Evolutionary conservation across 768 basidiomycete species (phyloP), one percentile per base, ranked within the genome.

Genomic region (Kwoniella heveanensis): DNA sequence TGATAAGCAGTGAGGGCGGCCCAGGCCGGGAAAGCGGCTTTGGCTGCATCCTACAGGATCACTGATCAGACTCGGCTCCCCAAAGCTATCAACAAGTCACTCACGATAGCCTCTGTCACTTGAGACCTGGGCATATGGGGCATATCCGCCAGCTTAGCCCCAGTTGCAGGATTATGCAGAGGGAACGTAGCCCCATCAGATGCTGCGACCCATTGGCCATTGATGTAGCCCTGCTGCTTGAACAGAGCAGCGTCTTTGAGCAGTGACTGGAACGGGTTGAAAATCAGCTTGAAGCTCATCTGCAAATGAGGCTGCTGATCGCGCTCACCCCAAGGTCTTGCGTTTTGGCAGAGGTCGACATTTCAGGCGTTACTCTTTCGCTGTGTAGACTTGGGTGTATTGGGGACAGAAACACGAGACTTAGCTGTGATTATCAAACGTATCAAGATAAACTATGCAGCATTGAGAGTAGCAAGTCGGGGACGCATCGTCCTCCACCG

Each of bases 41-140:
- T 52, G 44, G 69, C 57, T 19, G 52, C 52, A 32, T 57, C 49
- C 58, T 60, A 30, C 30, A 1, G 26, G 47, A 8, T 21, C n/a
- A 60, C 36, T 60, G 62, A 24, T 44, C 32, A 57, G 54, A 22
- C 46, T 58, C 17, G 27, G 47, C 2, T n/a, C 15, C 2, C 29
- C 15, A 37, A 21, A 26, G 22, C 6, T 22, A 24, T 25, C 10
- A 1, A 10, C 4, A 22, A 19, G 10, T 22, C 15, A 26, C 68
- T 59, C 36, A 60, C 83, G 62, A 97, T 92, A 21, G 93, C 94
- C 65, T 87, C 83, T 70, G 87, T 87, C 5, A 91, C 89, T 80
- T 97, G 92, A 26, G 83, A 83, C 46, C 90, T 74, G 9, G 88
- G 60, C 66, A 64, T 65, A 51, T 70, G 44, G 32, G 69, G 66